Percentiles rank a stretch among this genome's conserved stretches.
Evolutionary conservation across 768 basidiomycete genomes (phyloP).

Genomic region (Phallus indusiatus): DNA sequence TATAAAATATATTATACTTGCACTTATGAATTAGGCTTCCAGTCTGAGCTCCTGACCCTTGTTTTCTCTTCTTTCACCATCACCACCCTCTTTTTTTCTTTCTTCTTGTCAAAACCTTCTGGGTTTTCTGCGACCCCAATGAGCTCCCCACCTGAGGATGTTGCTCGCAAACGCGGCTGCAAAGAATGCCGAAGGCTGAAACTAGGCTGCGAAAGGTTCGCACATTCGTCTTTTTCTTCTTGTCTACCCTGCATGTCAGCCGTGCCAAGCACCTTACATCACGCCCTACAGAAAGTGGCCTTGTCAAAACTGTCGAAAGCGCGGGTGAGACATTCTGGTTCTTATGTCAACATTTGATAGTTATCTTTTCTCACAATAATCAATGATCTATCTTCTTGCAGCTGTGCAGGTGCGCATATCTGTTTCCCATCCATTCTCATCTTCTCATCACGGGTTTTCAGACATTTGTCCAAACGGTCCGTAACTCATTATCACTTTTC

Average conservation of each 20-base stretch:
- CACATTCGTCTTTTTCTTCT: not conserved
- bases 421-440: not conserved
- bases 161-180: slow-evolving; percentile 8
- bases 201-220: slow-evolving; percentile 6
- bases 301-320: slow-evolving; percentile 10
- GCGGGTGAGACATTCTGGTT: slow-evolving; percentile 5
- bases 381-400: not conserved
- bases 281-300: slow-evolving; percentile 5
- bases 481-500: not conserved
- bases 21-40: not conserved
- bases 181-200: slow-evolving; percentile 10
- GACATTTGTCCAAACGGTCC: slow-evolving; percentile 8
- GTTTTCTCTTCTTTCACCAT: not conserved
- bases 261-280: not conserved
- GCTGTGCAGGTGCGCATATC: slow-evolving; percentile 7
- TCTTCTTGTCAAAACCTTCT: not conserved
- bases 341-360: not conserved
- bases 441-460: not conserved
- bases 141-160: not conserved
- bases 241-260: not conserved
- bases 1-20: not conserved
- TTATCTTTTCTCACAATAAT: not conserved
- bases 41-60: not conserved
- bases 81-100: not conserved
- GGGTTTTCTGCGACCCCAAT: not conserved